Base-by-base conservation (phyloP, 2,329 filamentous ascomycete genomes). In the Plectosphaerella plurivora region DNA sequence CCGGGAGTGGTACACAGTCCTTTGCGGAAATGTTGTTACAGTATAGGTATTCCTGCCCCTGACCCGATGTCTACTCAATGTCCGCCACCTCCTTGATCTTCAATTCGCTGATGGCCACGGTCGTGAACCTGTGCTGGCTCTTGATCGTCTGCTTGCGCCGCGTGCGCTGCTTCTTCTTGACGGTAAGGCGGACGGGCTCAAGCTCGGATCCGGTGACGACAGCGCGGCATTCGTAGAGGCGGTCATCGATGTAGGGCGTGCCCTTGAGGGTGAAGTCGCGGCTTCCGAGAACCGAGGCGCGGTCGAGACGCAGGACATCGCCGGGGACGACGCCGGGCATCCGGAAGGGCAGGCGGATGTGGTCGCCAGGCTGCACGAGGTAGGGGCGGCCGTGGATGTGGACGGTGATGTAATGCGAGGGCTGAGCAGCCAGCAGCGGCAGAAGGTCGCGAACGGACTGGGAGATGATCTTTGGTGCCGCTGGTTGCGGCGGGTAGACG, bases 91-190 rank as follows among this genome's bases (percentile, higher is more conserved):
- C 65, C 59, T 77, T 76, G 53, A 96, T 78, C 65, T 81, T 86
- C 57, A 97, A 66, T 71, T 97, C 89, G 65, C 88, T 87, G 58
- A 99, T 88, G 65, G 86, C 81, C 70, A 99, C 66, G 20, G 96
- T 82, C 3, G 94, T 99, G 70, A 88, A 96, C 63, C 83, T 80
- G 67, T 96, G 90, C 81, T 99, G 97, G 77, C 91, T 97, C 74
- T 80, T 87, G 10, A 94, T 87, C 54, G 81, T 83, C 76, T 85
- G 90, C 48, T 82, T 79, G 65, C 87, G 79, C 65, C 89, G 76
- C 69, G 87, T 87, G 64, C 83, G 88, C 76, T 84, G 74, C 81
- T 91, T 92, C 62, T 82, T 93, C 81, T 93, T 93, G 72, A 89
- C 77, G 74, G 89, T 89, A 61, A 85, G 74, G 53, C 89, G 77